Base-by-base conservation (phyloP, 2,329 filamentous ascomycete genomes). In the Penicillium olsonii region DNA sequence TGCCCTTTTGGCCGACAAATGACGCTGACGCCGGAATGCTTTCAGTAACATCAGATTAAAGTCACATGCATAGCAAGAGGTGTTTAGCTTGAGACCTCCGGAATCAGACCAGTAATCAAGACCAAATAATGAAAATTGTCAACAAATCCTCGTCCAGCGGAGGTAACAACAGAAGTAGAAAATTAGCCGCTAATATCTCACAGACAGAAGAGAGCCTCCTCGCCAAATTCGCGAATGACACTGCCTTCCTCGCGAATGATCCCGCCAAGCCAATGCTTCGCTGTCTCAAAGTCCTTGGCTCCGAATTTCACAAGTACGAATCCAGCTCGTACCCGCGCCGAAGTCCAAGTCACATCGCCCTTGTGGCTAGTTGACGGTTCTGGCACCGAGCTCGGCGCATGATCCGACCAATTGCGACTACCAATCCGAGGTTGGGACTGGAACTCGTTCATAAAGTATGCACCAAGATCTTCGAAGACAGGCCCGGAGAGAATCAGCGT, bases 251-350 rank as follows among this genome's bases (percentile, higher is more conserved):
- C 79, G 38, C 78, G 72, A 39, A 96, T 74, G 82, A 96, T 88
- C 6, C 78, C 78, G 9, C 84, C 84, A 50, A 97, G 78, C 90
- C 92, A 97, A 39, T 81, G 75, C 57, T 88, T 83, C 4, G 87
- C 91, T 20, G 86, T 87, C 68, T 97, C 91, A 19, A 96, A 87
- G 37, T 86, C 87, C 46, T 78, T 80, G 1, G 92, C 89, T 1
- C 89, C 90, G 68, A 97, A 95, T 69, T 97, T 97, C 59, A 97
- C 87, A 20, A 96, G 80, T 3, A 94, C 87, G 64, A 92, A 96
- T 4, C 90, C 87, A 14, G 65, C 69, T 45, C 91, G 81, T 27
- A 95, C 84, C 20, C 80, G 81, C 12, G 91, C 88, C 11, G 88
- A 89, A 20, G 90, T 92, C 90, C 91, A 96, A 3, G 92, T 75